Base-by-base conservation (phyloP, 208 protist species). In the Crithidia mellificae region DNA sequence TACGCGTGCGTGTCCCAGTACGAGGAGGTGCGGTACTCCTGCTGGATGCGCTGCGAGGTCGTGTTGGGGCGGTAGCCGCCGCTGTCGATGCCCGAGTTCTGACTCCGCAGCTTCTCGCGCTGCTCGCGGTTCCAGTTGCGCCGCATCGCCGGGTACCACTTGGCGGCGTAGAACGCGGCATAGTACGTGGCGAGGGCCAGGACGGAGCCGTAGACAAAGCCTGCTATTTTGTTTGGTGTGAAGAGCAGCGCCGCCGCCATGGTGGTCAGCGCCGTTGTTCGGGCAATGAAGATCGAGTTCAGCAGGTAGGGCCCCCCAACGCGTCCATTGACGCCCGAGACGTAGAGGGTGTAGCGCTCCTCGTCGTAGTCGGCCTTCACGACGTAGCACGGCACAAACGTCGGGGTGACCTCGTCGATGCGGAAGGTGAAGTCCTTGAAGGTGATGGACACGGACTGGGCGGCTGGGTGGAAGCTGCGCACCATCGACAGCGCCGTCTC, bases 1-100 rank as follows among this genome's bases (percentile, higher is more conserved):
- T 88, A 93, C 27, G 49, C 52, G 67, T 95, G 90, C 17, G 83
- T 78, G 72, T 93, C 87, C 85, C 86, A 92, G 68, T 96, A 93
- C 6, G 84, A 84, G 8, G 90, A 96, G 59, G 71, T 64, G 38
- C 70, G 62, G 68, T 93, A 95, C 78, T 93, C 90, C 44, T 85
- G 68, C 52, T 81, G 56, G 20, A 90, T 83, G 14, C 84, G 85
- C 59, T 87, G 65, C 38, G 87, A 92, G 17, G 55, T 36, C 11
- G 70, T 59, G 59, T 57, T 47, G 27, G 88, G 91, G 0, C 79
- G 76, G 62, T 85, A 92, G 20, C 86, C 86, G 36, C n/a, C 55
- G 17, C 50, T 53, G 68, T 92, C 80, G 19, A 51, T 20, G 22
- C 63, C 57, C 11, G 72, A 47, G 67, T 92, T 67, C 46, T 77